Evolutionary conservation across 176 grass and related monocot genomes (phyloP), one percentile per base, ranked within the genome.

Genomic region (Puccinellia tenuiflora): DNA sequence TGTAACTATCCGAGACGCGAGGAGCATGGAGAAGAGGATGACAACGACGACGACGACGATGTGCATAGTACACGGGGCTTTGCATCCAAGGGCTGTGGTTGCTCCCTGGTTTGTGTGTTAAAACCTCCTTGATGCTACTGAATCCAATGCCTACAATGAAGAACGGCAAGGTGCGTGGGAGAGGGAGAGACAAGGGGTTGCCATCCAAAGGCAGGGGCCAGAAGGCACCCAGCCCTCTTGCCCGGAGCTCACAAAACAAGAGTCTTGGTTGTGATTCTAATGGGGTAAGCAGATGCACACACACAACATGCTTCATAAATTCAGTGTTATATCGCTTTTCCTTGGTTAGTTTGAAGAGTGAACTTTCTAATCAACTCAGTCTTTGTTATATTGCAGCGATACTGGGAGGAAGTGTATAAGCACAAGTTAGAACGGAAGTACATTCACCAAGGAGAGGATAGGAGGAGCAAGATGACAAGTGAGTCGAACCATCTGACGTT

Each of bases 361-460:
- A 12, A 11, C 29, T 1, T 64, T 73, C 79, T 90, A 40, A 90
- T 34, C 47, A 77, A 64, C 37, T 75, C 25, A 28, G 4, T 57
- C 38, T 61, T 52, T 55, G 16, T 85, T 71, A 59, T 74, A 63
- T 81, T 78, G 54, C 92, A 99, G 97, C 89, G 84, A 48, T 94
- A 88, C 64, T 96, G 97, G 97, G 97, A 94, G 66, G 89, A 88
- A 20, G 91, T 96, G 72, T 94, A 91, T 54, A 94, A 90, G 60
- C 90, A 96, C 80, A 96, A 99, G 74, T 50, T 92, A 47, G 91
- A 88, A 65, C 87, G 91, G 78, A 86, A 88, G 70, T 85, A 88
- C 81, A 35, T 83, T 87, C 43, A 57, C 50, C 83, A 88, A 86
- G 75, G 45, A 50, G 85, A 86, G 30, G 90, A 94, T 85, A 87